A percentile compares a stretch with the other conserved stretches of the same genome.
Conservation (phyloP, 164 flowering plant species). For the Nelumbo lutea region DNA sequence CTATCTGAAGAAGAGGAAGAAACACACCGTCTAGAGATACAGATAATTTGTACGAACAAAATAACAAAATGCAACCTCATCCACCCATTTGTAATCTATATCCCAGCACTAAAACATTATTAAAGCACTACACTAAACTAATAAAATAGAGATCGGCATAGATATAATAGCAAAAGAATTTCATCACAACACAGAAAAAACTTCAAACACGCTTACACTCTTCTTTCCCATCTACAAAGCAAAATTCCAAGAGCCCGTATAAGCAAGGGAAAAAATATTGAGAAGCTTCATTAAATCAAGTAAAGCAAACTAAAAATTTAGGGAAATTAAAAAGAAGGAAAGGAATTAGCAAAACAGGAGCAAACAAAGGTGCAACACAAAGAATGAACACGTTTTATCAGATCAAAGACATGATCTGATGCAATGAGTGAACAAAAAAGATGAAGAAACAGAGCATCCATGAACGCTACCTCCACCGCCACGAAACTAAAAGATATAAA, state of each 20-base stretch:
- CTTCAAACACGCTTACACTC: not conserved
- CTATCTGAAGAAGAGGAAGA: not conserved
- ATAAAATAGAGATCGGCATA: not conserved
- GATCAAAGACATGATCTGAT: not conserved
- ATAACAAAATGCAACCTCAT: not conserved
- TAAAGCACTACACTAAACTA: not conserved
- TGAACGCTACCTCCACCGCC: not conserved
- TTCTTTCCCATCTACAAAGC: not conserved
- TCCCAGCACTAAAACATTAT: not conserved
- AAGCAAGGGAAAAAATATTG: not conserved
- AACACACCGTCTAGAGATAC: not conserved
- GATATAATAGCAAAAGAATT: not conserved
- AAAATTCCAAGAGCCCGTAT: not conserved
- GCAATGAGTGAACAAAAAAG: not conserved
- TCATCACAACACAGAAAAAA: not conserved
- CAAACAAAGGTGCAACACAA: not conserved
- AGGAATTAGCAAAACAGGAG: too few relatives aligned
- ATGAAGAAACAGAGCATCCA: not conserved
- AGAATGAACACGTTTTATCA: not conserved
- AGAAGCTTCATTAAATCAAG: not conserved
- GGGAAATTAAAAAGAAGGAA: not conserved
- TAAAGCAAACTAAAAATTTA: not conserved
- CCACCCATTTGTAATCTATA: not conserved
- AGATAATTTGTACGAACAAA: not conserved
- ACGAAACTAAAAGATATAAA: too few relatives aligned